Percentiles rank a stretch among this genome's conserved stretches.
These are phyloP conservation scores for Mychonastes homosphaera DNA, from an alignment of 139 green algal genomes.

Conservation along the genomic window DNA sequence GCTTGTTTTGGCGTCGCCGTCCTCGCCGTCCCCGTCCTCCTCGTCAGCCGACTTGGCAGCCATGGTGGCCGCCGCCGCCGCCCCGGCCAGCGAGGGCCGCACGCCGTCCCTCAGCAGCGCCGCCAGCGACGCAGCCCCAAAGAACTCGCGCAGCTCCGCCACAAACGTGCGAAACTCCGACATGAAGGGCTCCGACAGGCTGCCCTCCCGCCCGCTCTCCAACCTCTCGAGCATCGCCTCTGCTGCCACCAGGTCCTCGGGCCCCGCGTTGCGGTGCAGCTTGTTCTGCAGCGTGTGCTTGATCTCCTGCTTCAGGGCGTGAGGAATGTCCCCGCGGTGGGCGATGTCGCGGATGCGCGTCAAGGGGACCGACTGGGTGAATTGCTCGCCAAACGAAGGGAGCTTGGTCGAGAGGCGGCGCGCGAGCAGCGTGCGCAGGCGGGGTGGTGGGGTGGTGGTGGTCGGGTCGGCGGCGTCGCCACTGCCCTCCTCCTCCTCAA, in stretches of 20 bases:
- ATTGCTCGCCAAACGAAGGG: constrained; percentile 83
- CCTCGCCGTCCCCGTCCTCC: not conserved
- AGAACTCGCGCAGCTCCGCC: constrained; percentile 90
- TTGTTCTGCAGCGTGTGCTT: constrained; percentile 99
- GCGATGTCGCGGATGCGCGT: constrained; percentile 97
- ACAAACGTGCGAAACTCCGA: constrained; percentile 82
- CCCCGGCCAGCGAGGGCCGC: constrained; percentile 2
- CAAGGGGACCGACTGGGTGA: constrained; percentile 72
- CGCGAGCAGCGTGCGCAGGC: constrained; percentile 32
- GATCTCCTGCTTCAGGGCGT: constrained; percentile 87
- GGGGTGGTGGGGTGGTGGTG: not conserved
- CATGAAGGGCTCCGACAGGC: constrained; percentile 56
- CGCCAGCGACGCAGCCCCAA: constrained; percentile 60
- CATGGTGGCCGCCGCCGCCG: too few relatives aligned
- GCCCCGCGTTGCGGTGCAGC: constrained; percentile 91
- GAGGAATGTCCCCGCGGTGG: constrained; percentile 48
- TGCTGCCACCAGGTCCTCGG: constrained; percentile 91
- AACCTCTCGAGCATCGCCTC: constrained; percentile 70
- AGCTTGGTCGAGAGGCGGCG: constrained; percentile 65
- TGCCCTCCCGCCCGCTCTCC: not conserved
- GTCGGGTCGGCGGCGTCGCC: not conserved
- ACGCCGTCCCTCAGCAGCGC: constrained; percentile 3
- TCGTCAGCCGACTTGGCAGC: constrained; percentile 44
- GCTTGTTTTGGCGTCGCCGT: not conserved
- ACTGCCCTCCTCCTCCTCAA: too few relatives aligned